Percentiles rank a stretch among this genome's conserved stretches.
These are phyloP conservation scores for Bjerkandera adusta DNA, from an alignment of 1,284 basidiomycete genomes.

Conservation along the genomic window DNA sequence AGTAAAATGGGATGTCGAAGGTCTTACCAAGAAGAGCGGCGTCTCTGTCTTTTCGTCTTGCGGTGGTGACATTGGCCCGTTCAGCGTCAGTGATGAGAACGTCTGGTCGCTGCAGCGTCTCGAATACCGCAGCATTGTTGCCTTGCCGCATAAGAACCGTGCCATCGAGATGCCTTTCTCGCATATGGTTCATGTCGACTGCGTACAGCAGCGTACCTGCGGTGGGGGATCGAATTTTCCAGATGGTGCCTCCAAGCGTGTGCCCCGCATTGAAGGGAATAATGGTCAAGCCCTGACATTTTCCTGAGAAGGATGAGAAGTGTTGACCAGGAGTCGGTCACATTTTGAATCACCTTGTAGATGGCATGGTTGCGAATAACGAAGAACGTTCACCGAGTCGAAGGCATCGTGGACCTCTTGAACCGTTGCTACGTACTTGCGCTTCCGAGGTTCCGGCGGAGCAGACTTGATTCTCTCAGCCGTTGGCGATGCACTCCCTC, in stretches of 20 bases:
- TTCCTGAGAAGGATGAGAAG: constrained; percentile 48
- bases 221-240: constrained; percentile 97
- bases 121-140: constrained; percentile 69
- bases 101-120: constrained; percentile 86
- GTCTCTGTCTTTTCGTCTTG: constrained; percentile 90
- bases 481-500: constrained; percentile 15
- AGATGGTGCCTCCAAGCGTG: constrained; percentile 95
- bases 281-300: constrained; percentile 89
- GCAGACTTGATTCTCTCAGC: constrained; percentile 1
- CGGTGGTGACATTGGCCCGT: constrained; percentile 77
- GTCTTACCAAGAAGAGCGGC: constrained; percentile 81
- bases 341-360: constrained; percentile 71
- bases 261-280: constrained; percentile 97
- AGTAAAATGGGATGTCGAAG: constrained; percentile 1
- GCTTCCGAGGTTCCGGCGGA: constrained; percentile 18
- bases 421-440: constrained; percentile 71
- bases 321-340: background rate
- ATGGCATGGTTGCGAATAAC: constrained; percentile 95
- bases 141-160: constrained; percentile 79
- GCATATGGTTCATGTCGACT: constrained; percentile 95
- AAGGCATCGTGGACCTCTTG: constrained; percentile 95
- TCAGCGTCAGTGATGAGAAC: constrained; percentile 94
- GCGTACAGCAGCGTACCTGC: constrained; percentile 96
- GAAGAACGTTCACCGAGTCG: constrained; percentile 86
- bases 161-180: constrained; percentile 94